A percentile compares a stretch with the other conserved stretches of the same genome.
phyloP scores from a whole-genome alignment of 1,139 yeast genomes.

The Yamadazyma mexicana region DNA sequence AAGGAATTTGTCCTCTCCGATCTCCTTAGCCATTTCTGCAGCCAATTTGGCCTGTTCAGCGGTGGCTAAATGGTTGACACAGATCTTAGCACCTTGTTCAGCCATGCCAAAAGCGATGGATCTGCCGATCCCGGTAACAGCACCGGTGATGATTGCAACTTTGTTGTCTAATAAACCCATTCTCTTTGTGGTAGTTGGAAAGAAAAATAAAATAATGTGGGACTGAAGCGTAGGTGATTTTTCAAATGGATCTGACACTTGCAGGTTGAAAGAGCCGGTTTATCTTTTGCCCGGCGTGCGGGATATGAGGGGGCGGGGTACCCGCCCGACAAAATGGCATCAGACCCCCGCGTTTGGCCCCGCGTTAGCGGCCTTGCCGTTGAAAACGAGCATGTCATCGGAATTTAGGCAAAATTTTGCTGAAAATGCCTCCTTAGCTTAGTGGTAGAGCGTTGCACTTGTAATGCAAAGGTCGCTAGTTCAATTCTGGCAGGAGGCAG shows the following conservation, averaged over 20 bases:
- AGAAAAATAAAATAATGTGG: not conserved
- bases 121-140: conserved; percentile 29
- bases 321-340: too few relatives aligned
- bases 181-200: not conserved
- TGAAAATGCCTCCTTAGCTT: conserved; percentile 70
- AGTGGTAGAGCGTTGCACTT: conserved; percentile 97
- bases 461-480: conserved; percentile 95
- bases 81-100: conserved; percentile 21
- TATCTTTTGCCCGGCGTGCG: not conserved
- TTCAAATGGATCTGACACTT: too few relatives aligned
- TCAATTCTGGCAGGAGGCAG: conserved; percentile 91
- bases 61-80: conserved; percentile 23
- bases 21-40: conserved; percentile 19
- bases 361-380: too few relatives aligned
- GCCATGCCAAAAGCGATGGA: conserved; percentile 23
- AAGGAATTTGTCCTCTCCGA: conserved; percentile 22
- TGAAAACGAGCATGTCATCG: not conserved
- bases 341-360: too few relatives aligned
- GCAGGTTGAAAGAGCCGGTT: too few relatives aligned
- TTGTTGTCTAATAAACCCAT: conserved; percentile 14
- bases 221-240: not conserved
- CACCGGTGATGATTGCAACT: conserved; percentile 29
- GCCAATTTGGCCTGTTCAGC: conserved; percentile 21
- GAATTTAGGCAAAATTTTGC: not conserved
- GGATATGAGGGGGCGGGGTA: too few relatives aligned